These are phyloP conservation scores for Yamadazyma sp. DNA, from an alignment of 1,139 yeast genomes.

Conservation along the genomic window DNA sequence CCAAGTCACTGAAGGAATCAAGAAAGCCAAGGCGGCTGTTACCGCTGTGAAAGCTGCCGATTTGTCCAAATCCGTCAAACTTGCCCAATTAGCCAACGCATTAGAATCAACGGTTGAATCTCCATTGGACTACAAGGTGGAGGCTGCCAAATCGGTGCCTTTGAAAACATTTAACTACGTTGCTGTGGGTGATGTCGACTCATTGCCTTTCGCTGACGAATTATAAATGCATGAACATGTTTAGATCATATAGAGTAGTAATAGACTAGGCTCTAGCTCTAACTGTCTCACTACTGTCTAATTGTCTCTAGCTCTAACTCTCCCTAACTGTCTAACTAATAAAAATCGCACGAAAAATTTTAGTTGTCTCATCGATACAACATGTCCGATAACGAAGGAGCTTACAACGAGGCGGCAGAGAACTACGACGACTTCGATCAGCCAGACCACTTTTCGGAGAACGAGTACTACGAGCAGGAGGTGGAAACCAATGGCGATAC, in stretches of 20 bases:
- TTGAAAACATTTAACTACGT: slow-evolving; percentile 76
- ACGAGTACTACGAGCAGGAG: slow-evolving; percentile 49
- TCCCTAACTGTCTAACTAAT: no score
- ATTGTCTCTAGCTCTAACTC: no score
- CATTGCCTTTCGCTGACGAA: slow-evolving; percentile 88
- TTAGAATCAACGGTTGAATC: slow-evolving; percentile 50
- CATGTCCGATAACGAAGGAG: slow-evolving; percentile 51
- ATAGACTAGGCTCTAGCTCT: no score
- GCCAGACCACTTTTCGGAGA: slow-evolving; percentile 73
- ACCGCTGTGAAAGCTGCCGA: slow-evolving; percentile 35
- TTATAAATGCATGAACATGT: slow-evolving; percentile 42
- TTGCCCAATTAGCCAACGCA: slow-evolving; percentile 48
- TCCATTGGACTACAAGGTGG: slow-evolving; percentile 48
- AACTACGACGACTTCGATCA: slow-evolving; percentile 80
- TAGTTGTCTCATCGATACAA: not conserved
- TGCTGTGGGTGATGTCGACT: slow-evolving; percentile 87
- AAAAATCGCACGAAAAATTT: no score
- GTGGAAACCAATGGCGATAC: slow-evolving; percentile 35
- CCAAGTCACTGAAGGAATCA: slow-evolving; percentile 60
- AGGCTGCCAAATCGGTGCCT: slow-evolving; percentile 49
- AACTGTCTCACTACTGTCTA: no score
- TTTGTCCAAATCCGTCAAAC: slow-evolving; percentile 41
- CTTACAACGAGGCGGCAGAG: slow-evolving; percentile 78
- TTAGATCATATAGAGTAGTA: not conserved
- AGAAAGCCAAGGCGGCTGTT: slow-evolving; percentile 60